Percentiles rank a stretch among this genome's conserved stretches.
Evolutionary conservation across 2,329 filamentous ascomycete genomes (phyloP).

Genomic region (Ceratocystis ficicola): DNA sequence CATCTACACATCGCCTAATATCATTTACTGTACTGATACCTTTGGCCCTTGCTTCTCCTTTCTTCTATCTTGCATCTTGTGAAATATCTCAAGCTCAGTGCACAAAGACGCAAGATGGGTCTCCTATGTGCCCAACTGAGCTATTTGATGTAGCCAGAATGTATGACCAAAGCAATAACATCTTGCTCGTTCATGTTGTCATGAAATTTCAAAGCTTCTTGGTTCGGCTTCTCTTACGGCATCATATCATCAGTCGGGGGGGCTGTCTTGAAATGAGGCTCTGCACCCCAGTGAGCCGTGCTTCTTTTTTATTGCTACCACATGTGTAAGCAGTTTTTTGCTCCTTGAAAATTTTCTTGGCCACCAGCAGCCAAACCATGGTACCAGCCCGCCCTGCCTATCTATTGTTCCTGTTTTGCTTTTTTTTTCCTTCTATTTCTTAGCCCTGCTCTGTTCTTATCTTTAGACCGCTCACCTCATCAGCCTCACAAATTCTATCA

Average conservation of each 20-base stretch:
- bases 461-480: background rate
- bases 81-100: background rate
- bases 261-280: background rate
- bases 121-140: background rate
- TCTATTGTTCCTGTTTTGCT: background rate
- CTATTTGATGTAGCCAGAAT: background rate
- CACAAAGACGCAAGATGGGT: background rate
- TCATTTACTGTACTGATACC: background rate
- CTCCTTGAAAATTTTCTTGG: conserved; percentile 1
- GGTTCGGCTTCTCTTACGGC: background rate
- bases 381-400: background rate
- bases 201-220: background rate
- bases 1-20: background rate
- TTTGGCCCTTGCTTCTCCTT: background rate
- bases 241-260: background rate
- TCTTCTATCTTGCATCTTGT: background rate
- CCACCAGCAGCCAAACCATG: background rate
- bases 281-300: conserved; percentile 1
- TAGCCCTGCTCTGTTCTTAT: background rate
- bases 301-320: background rate
- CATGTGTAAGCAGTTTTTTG: conserved; percentile 4
- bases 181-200: background rate
- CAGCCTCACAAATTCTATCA: background rate
- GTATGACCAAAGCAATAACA: background rate
- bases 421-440: background rate